Conservation (phyloP, 768 basidiomycete species). For the Inosperma sp. region DNA sequence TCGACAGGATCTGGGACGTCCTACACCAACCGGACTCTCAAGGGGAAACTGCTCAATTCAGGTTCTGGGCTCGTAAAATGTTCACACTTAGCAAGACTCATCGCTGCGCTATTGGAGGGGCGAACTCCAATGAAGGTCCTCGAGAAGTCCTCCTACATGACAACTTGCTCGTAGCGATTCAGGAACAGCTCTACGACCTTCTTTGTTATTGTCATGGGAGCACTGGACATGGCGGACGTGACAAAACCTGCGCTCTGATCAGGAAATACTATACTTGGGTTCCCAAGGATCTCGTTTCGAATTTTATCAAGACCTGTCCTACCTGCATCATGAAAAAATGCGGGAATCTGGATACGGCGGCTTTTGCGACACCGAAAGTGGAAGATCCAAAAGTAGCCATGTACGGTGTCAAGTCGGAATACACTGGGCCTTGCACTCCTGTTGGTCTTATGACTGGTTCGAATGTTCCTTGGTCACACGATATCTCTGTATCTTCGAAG, state of each 20-base stretch:
- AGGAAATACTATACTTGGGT: constrained; percentile 75
- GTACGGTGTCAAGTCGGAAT: neutral
- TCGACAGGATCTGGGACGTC: constrained; percentile 69
- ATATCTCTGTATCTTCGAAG: constrained; percentile 6
- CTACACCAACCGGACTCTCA: constrained; percentile 47
- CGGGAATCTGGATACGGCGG: constrained; percentile 26
- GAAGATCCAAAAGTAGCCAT: constrained; percentile 16
- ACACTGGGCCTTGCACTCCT: neutral
- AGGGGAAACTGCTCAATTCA: constrained; percentile 61
- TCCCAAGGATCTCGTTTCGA: constrained; percentile 76
- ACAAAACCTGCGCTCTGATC: constrained; percentile 67
- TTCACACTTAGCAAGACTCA: constrained; percentile 48
- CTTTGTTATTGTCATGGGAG: constrained; percentile 68
- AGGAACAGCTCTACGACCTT: constrained; percentile 75
- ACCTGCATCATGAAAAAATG: constrained; percentile 56
- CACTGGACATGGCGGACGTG: constrained; percentile 68
- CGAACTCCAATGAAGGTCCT: constrained; percentile 15
- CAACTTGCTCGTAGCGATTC: constrained; percentile 66
- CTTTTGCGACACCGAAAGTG: constrained; percentile 13
- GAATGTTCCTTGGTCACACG: neutral
- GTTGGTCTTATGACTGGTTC: constrained; percentile 4
- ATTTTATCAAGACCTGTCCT: constrained; percentile 76
- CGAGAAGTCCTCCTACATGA: constrained; percentile 63
- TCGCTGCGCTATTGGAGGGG: constrained; percentile 22
- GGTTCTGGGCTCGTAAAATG: constrained; percentile 83